Evolutionary conservation across 2,329 filamentous ascomycete species (phyloP), one percentile per base, ranked within the genome.

Genomic region (Beauveria australis): DNA sequence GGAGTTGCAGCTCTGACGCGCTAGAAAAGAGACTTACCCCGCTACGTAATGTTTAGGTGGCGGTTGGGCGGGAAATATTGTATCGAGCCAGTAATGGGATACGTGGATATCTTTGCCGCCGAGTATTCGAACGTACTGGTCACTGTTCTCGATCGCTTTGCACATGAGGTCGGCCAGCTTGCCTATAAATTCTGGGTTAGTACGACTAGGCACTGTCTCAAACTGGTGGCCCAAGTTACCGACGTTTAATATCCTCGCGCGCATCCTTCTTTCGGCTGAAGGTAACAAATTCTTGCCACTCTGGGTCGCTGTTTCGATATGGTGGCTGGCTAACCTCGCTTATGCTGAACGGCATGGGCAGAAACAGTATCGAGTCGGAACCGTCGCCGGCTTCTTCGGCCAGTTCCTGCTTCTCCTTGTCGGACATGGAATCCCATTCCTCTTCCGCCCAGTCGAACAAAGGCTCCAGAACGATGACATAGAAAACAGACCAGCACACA

Each of bases 311-410:
- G 56, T 78, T 78, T 62, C 75, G 76, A 68, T 86, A 87, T 2
- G 79, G 80, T 33, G 72, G 68, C 33, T 79, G 76, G 18, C 76
- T 72, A 19, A 84, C 71, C 61, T 75, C 65, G 54, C 76, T 77
- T 1, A 78, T 82, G 2, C 82, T 84, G 48, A 84, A 83, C 3
- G 84, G 84, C 57, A 89, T 80, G 0, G 86, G 83, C 8, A 89
- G 78, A 63, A 88, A 88, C 5, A 78, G 22, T 16, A 79, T 64
- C 1, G 78, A 71, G 19, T 79, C 75, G 16, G 75, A 75, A 16
- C 75, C 73, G 3, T 78, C 74, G 2, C 77, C 75, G 1, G 76
- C 73, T 16, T 76, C 70, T 6, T 76, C 71, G 46, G 75, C 70
- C 41, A 76, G 65, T 53, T 74, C 73, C 60, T 73, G 69, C 62